Evolutionary conservation across 1,284 basidiomycete species (phyloP), one percentile per base, ranked within the genome.

Genomic region (Ceratobasidium theobromae): DNA sequence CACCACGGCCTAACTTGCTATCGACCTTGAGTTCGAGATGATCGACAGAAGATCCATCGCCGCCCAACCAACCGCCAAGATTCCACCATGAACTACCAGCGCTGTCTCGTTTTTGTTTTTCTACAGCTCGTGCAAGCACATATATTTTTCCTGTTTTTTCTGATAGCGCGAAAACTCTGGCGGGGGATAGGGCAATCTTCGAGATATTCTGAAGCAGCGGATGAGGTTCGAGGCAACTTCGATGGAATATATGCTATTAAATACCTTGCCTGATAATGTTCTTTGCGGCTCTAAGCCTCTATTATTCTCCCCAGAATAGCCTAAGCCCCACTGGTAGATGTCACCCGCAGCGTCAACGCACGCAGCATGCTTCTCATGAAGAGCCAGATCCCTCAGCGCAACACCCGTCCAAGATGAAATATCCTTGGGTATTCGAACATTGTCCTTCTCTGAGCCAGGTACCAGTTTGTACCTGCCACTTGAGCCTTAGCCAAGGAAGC

Each of bases 321-420:
- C 85, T 49, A 81, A 79, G 0, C 92, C 92, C 93, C 93, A 95
- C 73, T 94, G 91, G 75, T 93, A 92, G 1, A 93, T 84, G 72
- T 98, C 91, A 25, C 95, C 95, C 45, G 83, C 81, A 1, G 86
- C 87, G 74, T 95, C 92, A n/a, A 94, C 84, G 69, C 88, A 91
- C 2, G 89, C 91, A 1, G 86, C 92, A 71, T 93, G 89, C 48
- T 79, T 81, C 71, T 86, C 83, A 46, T 91, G 86, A 18, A 95
- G 76, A 4, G 82, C 85, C 30, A 95, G 74, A 75, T 95, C 91
- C 18, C 91, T 82, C 27, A 95, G 78, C 1, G 92, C 87, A 53
- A 86, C 79, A 73, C 80, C 82, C 3, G 75, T 77, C 45, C 81
- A 53, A 45, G 16, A 25, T 62, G 9, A 67, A 52, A 62, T 32